Evolutionary conservation across 129 eudicot genomes (phyloP), one percentile per base, ranked within the genome.

Genomic region (Centella asiatica): DNA sequence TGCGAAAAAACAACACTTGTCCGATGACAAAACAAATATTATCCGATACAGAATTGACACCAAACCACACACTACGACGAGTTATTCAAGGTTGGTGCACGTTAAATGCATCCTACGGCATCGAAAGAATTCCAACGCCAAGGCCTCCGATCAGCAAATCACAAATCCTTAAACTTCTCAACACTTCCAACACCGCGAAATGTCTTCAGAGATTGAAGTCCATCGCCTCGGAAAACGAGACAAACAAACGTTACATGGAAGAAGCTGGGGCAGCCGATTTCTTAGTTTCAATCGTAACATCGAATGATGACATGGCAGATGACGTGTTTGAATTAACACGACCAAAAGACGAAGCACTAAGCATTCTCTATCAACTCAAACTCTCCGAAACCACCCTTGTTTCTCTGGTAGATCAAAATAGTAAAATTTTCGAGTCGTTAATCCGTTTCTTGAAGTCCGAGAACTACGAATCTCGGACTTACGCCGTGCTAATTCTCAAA

Each of bases 81-180:
- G 25, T 78, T 7, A 74, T 78, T 27, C 76, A 74, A n/a, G 58
- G 80, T 0, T 78, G 83, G 83, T 78, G 79, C 69, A 78, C 76
- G 32, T 69, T 73, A 49, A 70, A 78, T 44, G 69, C 83, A 0
- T 72, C 82, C 6, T 29, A 64, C 4, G 82, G 82, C 40, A 40
- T 78, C 32, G 73, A 74, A 7, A 69, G 83, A 31, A 57, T 74
- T 40, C 80, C 75, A 7, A 75, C 85, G 1, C 81, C 85, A 1
- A 75, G 60, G 18, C 62, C 74, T 19, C 85, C 78, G 1, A 29
- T 62, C 26, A 67, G 27, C 53, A 62, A 65, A 57, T 6, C 72
- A 28, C 85, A 79, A 20, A 39, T 79, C 32, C 1, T 29, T 0
- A 79, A 79, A 62, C 77, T 79, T 9, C 62, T 79, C 34, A 62